Conservation (phyloP, 1,284 basidiomycete genomes). For the Cryptococcus sp. region DNA sequence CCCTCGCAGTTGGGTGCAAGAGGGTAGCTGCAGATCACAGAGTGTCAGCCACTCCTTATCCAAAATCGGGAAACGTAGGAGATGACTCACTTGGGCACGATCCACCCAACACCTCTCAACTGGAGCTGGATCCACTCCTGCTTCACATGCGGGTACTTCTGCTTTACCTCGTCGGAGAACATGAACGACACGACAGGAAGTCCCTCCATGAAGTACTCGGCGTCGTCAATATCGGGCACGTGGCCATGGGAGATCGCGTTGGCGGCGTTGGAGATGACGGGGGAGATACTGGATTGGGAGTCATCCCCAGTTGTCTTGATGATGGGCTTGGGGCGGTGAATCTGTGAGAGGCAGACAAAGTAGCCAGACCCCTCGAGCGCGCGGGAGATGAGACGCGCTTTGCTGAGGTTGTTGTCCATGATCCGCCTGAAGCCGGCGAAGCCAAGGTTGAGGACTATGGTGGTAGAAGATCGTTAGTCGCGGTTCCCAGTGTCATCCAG, state of each 20-base stretch:
- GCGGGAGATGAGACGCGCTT: slow-evolving; percentile 78
- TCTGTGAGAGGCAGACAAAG: slow-evolving; percentile 58
- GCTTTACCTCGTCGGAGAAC: slow-evolving; percentile 73
- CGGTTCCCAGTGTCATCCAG: background rate
- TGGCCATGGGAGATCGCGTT: slow-evolving; percentile 20
- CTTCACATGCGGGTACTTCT: slow-evolving; percentile 67
- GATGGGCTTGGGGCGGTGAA: slow-evolving; percentile 47
- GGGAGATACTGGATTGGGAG: slow-evolving; percentile 5
- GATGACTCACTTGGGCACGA: slow-evolving; percentile 63
- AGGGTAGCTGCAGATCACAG: slow-evolving; percentile 56
- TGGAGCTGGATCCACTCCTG: slow-evolving; percentile 80
- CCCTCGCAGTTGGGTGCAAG: slow-evolving; percentile 66
- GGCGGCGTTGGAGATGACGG: slow-evolving; percentile 22
- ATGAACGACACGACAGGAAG: slow-evolving; percentile 90
- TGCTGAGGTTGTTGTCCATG: slow-evolving; percentile 69
- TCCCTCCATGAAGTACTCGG: slow-evolving; percentile 52
- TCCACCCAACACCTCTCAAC: slow-evolving; percentile 55
- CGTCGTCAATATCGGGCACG: slow-evolving; percentile 25
- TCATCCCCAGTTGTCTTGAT: background rate
- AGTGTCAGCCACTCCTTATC: slow-evolving; percentile 6
- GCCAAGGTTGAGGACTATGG: slow-evolving; percentile 67
- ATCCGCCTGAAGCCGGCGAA: slow-evolving; percentile 71
- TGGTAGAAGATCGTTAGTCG: slow-evolving; percentile 2
- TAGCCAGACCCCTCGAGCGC: slow-evolving; percentile 78
- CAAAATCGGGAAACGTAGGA: background rate